A percentile compares a stretch with the other conserved stretches of the same genome.
Conservation (phyloP, 2,329 filamentous ascomycete genomes). For the Fusarium setosum region DNA sequence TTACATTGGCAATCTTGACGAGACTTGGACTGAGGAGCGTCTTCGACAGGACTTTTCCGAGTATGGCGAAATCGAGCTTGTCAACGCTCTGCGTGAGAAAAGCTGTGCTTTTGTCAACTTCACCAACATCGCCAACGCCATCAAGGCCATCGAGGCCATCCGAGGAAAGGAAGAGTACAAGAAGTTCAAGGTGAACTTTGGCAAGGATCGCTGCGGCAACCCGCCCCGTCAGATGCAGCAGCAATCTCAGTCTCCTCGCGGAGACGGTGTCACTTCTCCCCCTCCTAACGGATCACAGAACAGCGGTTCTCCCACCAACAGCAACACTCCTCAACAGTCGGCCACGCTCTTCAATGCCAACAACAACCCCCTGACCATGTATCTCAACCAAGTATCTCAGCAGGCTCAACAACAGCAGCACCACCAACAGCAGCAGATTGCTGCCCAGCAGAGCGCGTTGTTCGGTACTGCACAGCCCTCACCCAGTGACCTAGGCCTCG, state of each 20-base stretch:
- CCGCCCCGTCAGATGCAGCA: conserved; percentile 87
- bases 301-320: conserved; percentile 66
- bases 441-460: conserved; percentile 82
- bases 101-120: conserved; percentile 99
- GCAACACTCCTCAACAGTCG: conserved; percentile 69
- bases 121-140: conserved; percentile 99
- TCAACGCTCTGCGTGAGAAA: conserved; percentile 97
- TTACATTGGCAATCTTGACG: conserved; percentile 97
- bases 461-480: conserved; percentile 78
- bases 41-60: conserved; percentile 96
- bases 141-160: conserved; percentile 98
- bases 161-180: conserved; percentile 96
- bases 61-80: conserved; percentile 96
- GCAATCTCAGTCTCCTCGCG: conserved; percentile 74
- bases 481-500: conserved; percentile 66
- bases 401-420: conserved; percentile 80
- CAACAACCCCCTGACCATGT: conserved; percentile 93
- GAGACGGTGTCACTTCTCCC: conserved; percentile 69
- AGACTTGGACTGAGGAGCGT: conserved; percentile 96
- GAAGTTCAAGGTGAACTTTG: conserved; percentile 99
- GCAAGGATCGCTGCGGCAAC: conserved; percentile 98
- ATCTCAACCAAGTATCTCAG: conserved; percentile 84
- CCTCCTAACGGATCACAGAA: conserved; percentile 70
- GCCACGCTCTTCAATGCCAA: conserved; percentile 82
- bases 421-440: conserved; percentile 77